A percentile compares a stretch with the other conserved stretches of the same genome.
phyloP scores from a whole-genome alignment of 306 rosid species.

The Parietaria judaica region DNA sequence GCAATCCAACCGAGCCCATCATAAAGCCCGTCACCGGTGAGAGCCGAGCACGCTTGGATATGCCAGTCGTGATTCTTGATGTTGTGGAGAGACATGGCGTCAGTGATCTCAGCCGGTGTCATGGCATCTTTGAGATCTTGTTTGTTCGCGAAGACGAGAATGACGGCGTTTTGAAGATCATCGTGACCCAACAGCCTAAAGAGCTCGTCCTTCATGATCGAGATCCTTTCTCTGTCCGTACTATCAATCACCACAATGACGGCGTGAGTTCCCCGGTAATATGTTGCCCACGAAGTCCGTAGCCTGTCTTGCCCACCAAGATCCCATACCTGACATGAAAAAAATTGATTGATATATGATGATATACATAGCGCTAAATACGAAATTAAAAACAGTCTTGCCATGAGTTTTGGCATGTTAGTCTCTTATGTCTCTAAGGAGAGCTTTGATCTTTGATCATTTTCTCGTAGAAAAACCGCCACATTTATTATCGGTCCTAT shows the following conservation, averaged over 20 bases:
- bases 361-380: too few relatives aligned
- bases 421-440: too few relatives aligned
- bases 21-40: slow-evolving; percentile 84
- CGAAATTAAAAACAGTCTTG: too few relatives aligned
- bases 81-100: slow-evolving; percentile 87
- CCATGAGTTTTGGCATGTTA: too few relatives aligned
- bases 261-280: slow-evolving; percentile 91
- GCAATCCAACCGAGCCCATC: slow-evolving; percentile 99
- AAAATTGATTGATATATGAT: slow-evolving; percentile 1
- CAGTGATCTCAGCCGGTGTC: slow-evolving; percentile 97
- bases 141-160: slow-evolving; percentile 84
- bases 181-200: slow-evolving; percentile 90
- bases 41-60: slow-evolving; percentile 96
- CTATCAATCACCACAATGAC: slow-evolving; percentile 89
- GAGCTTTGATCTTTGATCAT: too few relatives aligned
- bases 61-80: slow-evolving; percentile 99
- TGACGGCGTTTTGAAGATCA: slow-evolving; percentile 72
- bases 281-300: slow-evolving; percentile 97
- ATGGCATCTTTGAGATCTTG: slow-evolving; percentile 98
- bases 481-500: too few relatives aligned
- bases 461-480: background rate
- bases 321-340: slow-evolving; percentile 81
- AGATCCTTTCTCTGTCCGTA: slow-evolving; percentile 85
- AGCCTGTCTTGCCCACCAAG: slow-evolving; percentile 97
- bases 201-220: slow-evolving; percentile 91